Percentiles rank a stretch among this genome's conserved stretches.
These are phyloP conservation scores for Arxiozyma slooffiae DNA, from an alignment of 1,139 yeast species.

Conservation along the genomic window DNA sequence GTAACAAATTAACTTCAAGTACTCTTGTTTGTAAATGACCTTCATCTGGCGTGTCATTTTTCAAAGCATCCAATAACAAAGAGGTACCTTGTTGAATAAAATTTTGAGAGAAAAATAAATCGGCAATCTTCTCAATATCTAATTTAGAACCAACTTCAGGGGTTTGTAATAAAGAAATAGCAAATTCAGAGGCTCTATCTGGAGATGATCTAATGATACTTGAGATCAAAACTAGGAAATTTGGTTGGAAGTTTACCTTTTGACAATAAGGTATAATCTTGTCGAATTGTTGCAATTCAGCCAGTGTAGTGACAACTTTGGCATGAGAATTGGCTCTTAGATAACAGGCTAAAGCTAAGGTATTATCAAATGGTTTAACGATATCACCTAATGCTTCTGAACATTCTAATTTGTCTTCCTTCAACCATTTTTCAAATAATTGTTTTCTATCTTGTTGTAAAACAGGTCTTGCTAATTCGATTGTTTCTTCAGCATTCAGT, in stretches of 20 bases:
- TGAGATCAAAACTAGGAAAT: constrained; percentile 81
- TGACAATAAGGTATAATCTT: constrained; percentile 90
- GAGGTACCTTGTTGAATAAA: constrained; percentile 97
- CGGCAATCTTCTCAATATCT: constrained; percentile 81
- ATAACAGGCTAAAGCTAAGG: constrained; percentile 85
- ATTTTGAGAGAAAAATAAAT: constrained; percentile 89
- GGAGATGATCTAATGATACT: constrained; percentile 86
- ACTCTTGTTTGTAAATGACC: constrained; percentile 94
- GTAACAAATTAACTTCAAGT: constrained; percentile 81
- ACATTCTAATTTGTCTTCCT: constrained; percentile 85
- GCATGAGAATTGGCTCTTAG: constrained; percentile 75
- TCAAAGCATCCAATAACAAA: constrained; percentile 89
- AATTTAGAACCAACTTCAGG: constrained; percentile 53
- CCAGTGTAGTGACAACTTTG: constrained; percentile 85
- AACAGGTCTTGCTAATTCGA: constrained; percentile 92
- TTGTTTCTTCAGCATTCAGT: constrained; percentile 84
- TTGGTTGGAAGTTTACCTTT: constrained; percentile 82
- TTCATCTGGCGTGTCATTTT: constrained; percentile 88
- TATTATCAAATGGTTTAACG: constrained; percentile 77
- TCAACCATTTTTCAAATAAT: constrained; percentile 90
- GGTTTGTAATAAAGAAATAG: constrained; percentile 66
- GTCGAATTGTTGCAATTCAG: constrained; percentile 94
- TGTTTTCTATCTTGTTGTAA: constrained; percentile 93
- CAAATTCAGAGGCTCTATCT: constrained; percentile 97
- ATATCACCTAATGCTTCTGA: constrained; percentile 97